phyloP scores from a whole-genome alignment of 768 basidiomycete species.

The Kockovaella imperatae region DNA sequence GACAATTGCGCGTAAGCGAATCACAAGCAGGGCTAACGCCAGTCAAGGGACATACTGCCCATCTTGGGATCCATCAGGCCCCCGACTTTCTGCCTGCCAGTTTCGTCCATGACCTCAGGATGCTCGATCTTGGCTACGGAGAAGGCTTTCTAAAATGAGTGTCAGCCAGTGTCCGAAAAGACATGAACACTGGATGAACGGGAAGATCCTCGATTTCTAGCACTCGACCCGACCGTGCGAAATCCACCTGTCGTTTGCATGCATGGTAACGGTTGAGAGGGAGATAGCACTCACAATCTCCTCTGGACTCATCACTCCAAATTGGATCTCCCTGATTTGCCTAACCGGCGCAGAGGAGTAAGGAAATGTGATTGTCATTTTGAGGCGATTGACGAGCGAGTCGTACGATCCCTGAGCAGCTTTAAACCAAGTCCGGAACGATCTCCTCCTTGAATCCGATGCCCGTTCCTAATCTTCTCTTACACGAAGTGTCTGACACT shows the following conservation, averaged over 20 bases:
- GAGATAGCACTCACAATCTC: constrained; percentile 71
- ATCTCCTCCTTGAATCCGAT: neutral
- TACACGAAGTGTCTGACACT: too few relatives aligned
- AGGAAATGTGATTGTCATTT: constrained; percentile 47
- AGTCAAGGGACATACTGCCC: constrained; percentile 57
- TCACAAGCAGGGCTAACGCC: neutral
- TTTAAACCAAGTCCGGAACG: neutral
- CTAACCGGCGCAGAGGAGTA: constrained; percentile 88
- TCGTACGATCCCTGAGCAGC: neutral
- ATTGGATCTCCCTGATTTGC: constrained; percentile 95
- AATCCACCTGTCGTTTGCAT: neutral
- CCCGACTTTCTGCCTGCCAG: constrained; percentile 79
- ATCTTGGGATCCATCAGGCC: constrained; percentile 97
- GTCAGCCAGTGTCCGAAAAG: constrained; percentile 11
- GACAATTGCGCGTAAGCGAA: constrained; percentile 1
- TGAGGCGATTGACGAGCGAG: constrained; percentile 10
- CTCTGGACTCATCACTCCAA: constrained; percentile 96
- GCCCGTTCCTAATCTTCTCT: neutral
- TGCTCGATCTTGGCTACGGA: constrained; percentile 97
- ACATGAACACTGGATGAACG: neutral
- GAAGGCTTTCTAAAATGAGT: constrained; percentile 74
- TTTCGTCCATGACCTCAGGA: constrained; percentile 98
- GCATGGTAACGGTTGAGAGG: neutral
- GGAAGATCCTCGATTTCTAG: neutral
- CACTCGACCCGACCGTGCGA: neutral